phyloP scores from a whole-genome alignment of 257 asterid species.

The Solanum piurae region DNA sequence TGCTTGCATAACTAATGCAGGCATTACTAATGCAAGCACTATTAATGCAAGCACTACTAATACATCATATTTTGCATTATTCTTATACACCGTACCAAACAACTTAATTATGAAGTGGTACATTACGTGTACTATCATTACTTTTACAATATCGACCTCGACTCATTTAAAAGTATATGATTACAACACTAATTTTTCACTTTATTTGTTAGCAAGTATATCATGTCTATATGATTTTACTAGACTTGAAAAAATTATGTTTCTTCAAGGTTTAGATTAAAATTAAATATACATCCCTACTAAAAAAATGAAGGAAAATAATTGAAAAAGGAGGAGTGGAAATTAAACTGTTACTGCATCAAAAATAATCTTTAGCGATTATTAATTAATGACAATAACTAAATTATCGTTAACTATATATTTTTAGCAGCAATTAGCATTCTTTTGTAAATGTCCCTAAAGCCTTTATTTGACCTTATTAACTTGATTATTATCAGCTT shows the following conservation, averaged over 20 bases:
- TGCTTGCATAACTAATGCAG: too few relatives aligned
- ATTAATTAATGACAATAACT: neutral
- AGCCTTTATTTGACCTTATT: neutral
- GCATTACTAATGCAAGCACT: too few relatives aligned
- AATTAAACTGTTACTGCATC: neutral
- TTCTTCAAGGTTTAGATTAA: neutral
- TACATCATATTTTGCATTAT: too few relatives aligned
- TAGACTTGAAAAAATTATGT: neutral
- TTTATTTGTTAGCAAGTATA: neutral
- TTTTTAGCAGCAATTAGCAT: too few relatives aligned
- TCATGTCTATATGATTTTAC: neutral
- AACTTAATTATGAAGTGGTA: neutral
- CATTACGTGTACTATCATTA: neutral
- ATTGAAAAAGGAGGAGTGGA: neutral
- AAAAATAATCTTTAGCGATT: too few relatives aligned
- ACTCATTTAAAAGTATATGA: neutral
- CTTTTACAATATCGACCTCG: neutral
- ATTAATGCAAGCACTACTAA: too few relatives aligned
- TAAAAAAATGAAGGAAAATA: neutral
- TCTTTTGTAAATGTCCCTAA: too few relatives aligned
- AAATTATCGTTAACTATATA: too few relatives aligned
- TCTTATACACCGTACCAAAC: too few relatives aligned
- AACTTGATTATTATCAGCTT: neutral
- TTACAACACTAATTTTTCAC: neutral
- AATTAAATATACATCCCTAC: neutral